Base-by-base conservation (phyloP, 495 filamentous ascomycete species). In the Viridothelium virens region DNA sequence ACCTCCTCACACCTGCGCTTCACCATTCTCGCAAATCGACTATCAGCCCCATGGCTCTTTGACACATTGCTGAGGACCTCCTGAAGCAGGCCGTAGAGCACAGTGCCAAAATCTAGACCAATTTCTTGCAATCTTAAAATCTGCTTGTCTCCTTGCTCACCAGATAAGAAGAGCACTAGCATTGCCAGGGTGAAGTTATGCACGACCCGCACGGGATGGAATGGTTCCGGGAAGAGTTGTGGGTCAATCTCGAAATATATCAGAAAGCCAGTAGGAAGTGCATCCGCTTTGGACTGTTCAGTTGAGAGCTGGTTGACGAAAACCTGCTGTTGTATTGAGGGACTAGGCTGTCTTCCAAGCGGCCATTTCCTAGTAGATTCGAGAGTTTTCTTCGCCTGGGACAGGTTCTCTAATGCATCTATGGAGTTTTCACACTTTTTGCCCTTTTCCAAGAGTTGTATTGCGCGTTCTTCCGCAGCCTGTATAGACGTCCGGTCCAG, bases 181-280 rank as follows among this genome's bases (percentile, higher is more conserved):
- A 67, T 74, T 16, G 72, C 72, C 56, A 74, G 68, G n/a, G 69
- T 71, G 69, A 70, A 77, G 34, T 66, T 70, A 65, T 78, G 76
- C 3, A 75, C 74, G 10, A 78, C 71, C 0, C 76, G 70, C 14
- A 76, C 68, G 1, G 76, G 76, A 68, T 78, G 75, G 37, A 61
- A 62, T 14, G 64, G 6, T 56, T 74, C 65, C 16, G 75, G 74
- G 53, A 70, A 74, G 31, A 76, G 66, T 56, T 69, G 65, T 0
- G 76, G 76, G 25, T 73, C 69, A 62, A 77, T 71, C 38, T 70
- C 62, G 56, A 70, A 63, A 47, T 77, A 73, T 18, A 67, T 50
- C 25, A 62, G 18, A n/a, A 67, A 47, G 25, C 63, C 34, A 7
- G 62, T 63, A 38, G 39, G 41, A 9, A 67, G 48, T 6, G 66